Evolutionary conservation across 495 filamentous ascomycete genomes (phyloP).

Genomic region (Penicillium tannophilum): DNA sequence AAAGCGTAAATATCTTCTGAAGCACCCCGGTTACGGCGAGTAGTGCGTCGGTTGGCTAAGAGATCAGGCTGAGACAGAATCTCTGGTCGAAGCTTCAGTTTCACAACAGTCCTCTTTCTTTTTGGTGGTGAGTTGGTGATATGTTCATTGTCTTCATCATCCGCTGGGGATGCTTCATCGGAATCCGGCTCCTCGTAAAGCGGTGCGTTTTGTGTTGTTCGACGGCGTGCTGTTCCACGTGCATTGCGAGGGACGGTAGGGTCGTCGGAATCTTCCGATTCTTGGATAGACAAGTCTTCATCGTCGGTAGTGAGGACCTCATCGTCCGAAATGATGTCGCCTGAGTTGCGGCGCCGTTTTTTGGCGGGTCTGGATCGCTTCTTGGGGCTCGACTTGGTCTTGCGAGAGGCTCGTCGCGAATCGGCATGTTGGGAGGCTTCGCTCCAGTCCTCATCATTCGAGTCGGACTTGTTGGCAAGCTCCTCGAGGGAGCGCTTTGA

Average conservation of each 20-base stretch:
- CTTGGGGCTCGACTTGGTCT: conserved; percentile 39
- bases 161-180: conserved; percentile 15
- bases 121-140: conserved; percentile 19
- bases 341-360: conserved; percentile 59
- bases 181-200: conserved; percentile 39
- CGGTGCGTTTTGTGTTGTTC: conserved; percentile 54
- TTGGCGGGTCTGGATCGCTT: conserved; percentile 48
- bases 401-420: conserved; percentile 41
- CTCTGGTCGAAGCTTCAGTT: conserved; percentile 45
- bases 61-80: conserved; percentile 31
- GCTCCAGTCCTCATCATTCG: conserved; percentile 78
- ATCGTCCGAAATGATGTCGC: conserved; percentile 66
- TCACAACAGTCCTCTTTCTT: conserved; percentile 43
- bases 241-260: conserved; percentile 62
- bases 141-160: conserved; percentile 35
- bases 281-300: conserved; percentile 61
- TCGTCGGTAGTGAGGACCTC: conserved; percentile 58
- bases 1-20: conserved; percentile 64
- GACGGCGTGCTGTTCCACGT: conserved; percentile 71
- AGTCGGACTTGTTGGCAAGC: conserved; percentile 81
- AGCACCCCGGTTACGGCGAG: conserved; percentile 60
- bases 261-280: conserved; percentile 67
- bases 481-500: conserved; percentile 72
- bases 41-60: conserved; percentile 49
- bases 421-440: conserved; percentile 31